Evolutionary conservation across 2,329 filamentous ascomycete genomes (phyloP), one percentile per base, ranked within the genome.

Genomic region (Monilinia polystroma): DNA sequence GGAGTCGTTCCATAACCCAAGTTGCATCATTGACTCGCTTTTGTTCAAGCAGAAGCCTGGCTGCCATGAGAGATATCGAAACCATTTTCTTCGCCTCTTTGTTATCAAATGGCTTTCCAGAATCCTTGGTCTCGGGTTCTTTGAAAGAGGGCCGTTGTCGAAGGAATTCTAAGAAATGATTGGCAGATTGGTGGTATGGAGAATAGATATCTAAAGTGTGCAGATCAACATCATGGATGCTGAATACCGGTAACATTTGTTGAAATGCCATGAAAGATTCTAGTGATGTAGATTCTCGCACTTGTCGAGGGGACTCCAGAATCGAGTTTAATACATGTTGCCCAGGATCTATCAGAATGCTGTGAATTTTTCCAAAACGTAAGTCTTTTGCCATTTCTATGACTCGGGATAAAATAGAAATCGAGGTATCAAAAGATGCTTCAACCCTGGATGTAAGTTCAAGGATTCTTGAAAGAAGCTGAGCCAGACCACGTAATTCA

Each of bases 1-100:
- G 68, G 16, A 76, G 56, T 38, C 71, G 70, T n/a, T 74, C 62
- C 69, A 76, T 71, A 14, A 76, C 66, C 70, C 69, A 70, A 14
- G 70, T 64, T 7, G 73, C 73, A 38, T 76, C 73, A 16, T 63
- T 41, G 26, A 68, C 68, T 20, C 69, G 66, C 11, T 73, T 68
- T 4, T 69, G 52, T 38, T 70, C 68, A 1, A 76, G 69, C 3
- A 75, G 55, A 26, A 72, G 68, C 7, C 69, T 72, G 32, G 74
- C 72, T 11, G 73, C 68, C 43, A 72, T 68, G 23, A 76, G 66
- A 23, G 70, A 69, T 16, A 75, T 63, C 1, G 59, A 49, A 23
- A 67, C 49, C 32, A 66, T 51, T 32, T 49, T 60, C 55, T 62
- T 52, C 18, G 55, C 35, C 20, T 41, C 54, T n/a, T 54, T 55